A percentile compares a stretch with the other conserved stretches of the same genome.
phyloP scores from a whole-genome alignment of 192 early-diverging fungal species.

The Entomortierella lignicola region DNA sequence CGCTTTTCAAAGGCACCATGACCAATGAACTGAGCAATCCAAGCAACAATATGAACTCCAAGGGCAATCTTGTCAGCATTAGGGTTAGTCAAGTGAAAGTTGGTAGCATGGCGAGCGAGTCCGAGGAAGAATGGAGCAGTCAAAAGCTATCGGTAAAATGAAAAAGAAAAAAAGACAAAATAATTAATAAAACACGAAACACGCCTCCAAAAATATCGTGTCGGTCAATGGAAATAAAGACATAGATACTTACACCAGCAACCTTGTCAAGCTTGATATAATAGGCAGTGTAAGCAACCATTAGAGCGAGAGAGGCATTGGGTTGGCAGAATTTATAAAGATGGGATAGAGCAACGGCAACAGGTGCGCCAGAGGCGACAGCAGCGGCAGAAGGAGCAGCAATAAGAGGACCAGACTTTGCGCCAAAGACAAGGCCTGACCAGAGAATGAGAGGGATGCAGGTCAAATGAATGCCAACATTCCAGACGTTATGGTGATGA shows the following conservation, averaged over 20 bases:
- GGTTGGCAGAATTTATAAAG: conserved; percentile 53
- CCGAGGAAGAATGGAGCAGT: conserved; percentile 70
- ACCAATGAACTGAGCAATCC: conserved; percentile 92
- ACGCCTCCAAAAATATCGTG: conserved; percentile 30
- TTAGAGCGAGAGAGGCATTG: conserved; percentile 67
- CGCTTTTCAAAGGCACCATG: conserved; percentile 90
- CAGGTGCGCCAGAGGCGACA: conserved; percentile 42
- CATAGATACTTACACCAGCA: conserved; percentile 66
- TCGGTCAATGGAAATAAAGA: neutral
- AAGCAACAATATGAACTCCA: conserved; percentile 74
- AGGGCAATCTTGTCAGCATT: conserved; percentile 66
- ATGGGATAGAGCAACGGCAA: conserved; percentile 45
- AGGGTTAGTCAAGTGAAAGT: conserved; percentile 62
- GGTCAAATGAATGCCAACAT: conserved; percentile 86
- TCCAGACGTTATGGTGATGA: conserved; percentile 82
- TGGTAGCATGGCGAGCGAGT: conserved; percentile 73
- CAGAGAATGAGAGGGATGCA: conserved; percentile 94
- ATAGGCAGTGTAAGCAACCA: conserved; percentile 74
- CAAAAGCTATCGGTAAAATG: conserved; percentile 46
- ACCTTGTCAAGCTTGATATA: conserved; percentile 82
- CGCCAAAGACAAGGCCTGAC: conserved; percentile 74
- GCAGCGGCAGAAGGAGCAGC: conserved; percentile 47
- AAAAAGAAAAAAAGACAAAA: conserved; percentile 6
- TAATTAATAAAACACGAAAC: conserved; percentile 7
- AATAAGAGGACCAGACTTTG: conserved; percentile 59